Percentiles rank a stretch among this genome's conserved stretches.
These are phyloP conservation scores for Aspergillus sp. DNA, from an alignment of 2,329 filamentous ascomycete species.

Conservation along the genomic window DNA sequence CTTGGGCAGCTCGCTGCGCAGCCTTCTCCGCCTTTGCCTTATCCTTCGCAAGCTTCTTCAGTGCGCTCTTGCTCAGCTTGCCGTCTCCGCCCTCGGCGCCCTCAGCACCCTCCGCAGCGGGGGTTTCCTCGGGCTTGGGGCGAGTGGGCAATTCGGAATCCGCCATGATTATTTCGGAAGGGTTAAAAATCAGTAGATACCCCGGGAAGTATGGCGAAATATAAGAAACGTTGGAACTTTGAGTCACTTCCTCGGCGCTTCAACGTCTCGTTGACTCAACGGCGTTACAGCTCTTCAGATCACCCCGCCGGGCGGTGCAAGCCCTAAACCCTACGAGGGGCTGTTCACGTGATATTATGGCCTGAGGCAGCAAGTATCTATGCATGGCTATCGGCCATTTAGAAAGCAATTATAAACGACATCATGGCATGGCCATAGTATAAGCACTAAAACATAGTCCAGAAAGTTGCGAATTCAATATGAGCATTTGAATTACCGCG, in stretches of 20 bases:
- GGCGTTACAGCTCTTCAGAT: conserved; percentile 13
- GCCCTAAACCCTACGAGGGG: conserved; percentile 40
- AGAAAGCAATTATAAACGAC: neutral
- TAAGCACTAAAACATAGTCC: neutral
- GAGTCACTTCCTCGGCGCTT: conserved; percentile 4
- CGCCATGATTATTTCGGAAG: conserved; percentile 29
- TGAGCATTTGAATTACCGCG: neutral
- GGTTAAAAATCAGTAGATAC: neutral
- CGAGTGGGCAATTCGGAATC: conserved; percentile 41
- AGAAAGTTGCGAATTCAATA: neutral
- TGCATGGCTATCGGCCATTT: neutral
- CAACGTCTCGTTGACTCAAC: conserved; percentile 10
- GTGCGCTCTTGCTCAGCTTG: conserved; percentile 68
- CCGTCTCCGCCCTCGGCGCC: conserved; percentile 38
- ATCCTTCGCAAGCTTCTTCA: conserved; percentile 86
- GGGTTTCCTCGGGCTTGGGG: conserved; percentile 39
- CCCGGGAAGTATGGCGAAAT: neutral
- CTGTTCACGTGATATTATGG: neutral
- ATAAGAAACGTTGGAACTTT: neutral
- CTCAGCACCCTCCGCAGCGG: conserved; percentile 33
- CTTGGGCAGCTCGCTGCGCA: conserved; percentile 67
- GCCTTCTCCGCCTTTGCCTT: conserved; percentile 86
- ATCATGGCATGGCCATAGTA: neutral
- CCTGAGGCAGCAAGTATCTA: conserved; percentile 5
- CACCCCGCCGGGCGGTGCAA: conserved; percentile 29